Evolutionary conservation across 192 early-diverging fungal genomes (phyloP).

Genomic region (Coemansia sp.): DNA sequence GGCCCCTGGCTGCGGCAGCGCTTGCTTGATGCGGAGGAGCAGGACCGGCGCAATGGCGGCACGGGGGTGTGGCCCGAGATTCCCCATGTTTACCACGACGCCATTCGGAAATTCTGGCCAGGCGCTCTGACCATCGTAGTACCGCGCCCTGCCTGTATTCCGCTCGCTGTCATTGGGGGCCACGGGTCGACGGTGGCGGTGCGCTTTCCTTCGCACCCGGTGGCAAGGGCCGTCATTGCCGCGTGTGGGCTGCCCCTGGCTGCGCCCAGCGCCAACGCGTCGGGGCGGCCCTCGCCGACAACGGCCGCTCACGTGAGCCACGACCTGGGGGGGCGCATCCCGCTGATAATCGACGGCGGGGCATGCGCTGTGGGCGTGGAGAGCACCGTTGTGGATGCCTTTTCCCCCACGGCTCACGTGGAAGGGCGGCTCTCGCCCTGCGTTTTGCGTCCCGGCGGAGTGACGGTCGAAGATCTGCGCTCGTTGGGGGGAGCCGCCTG

Average conservation of each 20-base stretch:
- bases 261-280: conserved; percentile 97
- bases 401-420: conserved; percentile 17
- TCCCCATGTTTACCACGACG: conserved; percentile 65
- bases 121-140: conserved; percentile 92
- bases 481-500: conserved; percentile 58
- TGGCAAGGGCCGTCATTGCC: conserved; percentile 87
- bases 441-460: conserved; percentile 90
- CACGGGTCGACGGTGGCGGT: conserved; percentile 82
- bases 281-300: conserved; percentile 94
- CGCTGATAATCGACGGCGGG: conserved; percentile 89
- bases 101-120: conserved; percentile 83
- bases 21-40: conserved; percentile 14
- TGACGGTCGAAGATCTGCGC: conserved; percentile 77
- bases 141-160: conserved; percentile 64
- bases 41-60: conserved; percentile 23
- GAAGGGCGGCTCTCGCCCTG: conserved; percentile 57
- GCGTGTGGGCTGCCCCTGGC: conserved; percentile 86
- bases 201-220: conserved; percentile 87
- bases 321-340: conserved; percentile 78
- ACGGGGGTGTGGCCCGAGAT: conserved; percentile 57
- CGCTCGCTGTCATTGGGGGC: conserved; percentile 77
- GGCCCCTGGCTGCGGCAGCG: conserved; percentile 3
- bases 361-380: conserved; percentile 89
- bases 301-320: conserved; percentile 81
- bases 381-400: conserved; percentile 88